These are phyloP conservation scores for Gynochthodes officinalis DNA, from an alignment of 257 asterid species.

Conservation along the genomic window DNA sequence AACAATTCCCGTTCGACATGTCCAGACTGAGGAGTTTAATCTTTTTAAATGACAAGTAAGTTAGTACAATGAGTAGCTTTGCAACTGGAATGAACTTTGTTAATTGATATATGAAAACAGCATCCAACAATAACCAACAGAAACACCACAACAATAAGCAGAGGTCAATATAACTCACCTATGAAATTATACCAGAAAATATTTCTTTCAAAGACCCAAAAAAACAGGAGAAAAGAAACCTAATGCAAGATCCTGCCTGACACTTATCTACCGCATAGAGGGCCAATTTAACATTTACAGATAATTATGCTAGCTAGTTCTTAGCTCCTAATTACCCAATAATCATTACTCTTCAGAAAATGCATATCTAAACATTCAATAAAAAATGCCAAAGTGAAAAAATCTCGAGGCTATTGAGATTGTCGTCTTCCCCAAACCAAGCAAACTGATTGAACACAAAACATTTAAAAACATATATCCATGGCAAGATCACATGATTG, in stretches of 20 bases:
- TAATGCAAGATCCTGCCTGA: background rate
- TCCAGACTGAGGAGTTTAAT: conserved; percentile 2
- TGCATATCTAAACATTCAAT: background rate
- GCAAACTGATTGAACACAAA: background rate
- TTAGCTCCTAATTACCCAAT: background rate
- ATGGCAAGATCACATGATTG: background rate
- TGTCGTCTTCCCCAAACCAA: background rate
- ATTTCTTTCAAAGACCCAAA: background rate
- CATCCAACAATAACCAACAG: background rate
- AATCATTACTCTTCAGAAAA: background rate
- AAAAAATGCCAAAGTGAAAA: background rate
- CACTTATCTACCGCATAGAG: background rate
- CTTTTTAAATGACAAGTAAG: background rate
- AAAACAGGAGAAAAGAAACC: background rate
- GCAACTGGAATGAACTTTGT: background rate
- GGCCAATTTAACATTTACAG: background rate
- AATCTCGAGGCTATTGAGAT: background rate
- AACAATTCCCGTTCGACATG: conserved; percentile 34
- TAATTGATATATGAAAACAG: background rate
- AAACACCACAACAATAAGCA: background rate
- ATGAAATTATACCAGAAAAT: background rate
- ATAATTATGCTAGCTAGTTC: background rate
- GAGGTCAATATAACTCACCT: background rate
- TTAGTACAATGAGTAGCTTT: background rate
- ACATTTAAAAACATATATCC: background rate